Evolutionary conservation across 257 asterid species (phyloP).

Genomic region (Solanum sitiens): DNA sequence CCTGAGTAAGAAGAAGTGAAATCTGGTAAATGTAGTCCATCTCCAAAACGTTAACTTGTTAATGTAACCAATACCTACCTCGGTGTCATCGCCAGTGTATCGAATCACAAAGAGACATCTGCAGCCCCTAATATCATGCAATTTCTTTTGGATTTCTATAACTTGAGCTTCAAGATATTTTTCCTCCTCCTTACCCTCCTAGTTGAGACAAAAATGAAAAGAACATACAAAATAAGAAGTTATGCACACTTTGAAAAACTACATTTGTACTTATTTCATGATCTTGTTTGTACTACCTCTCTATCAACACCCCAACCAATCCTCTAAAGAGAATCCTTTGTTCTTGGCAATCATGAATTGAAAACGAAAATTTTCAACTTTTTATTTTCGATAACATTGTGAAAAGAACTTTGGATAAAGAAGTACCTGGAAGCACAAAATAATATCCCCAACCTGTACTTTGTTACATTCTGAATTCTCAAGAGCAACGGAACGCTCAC

Average conservation of each 20-base stretch:
- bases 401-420: not conserved
- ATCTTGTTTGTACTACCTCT: not conserved
- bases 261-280: not conserved
- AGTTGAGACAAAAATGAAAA: not conserved
- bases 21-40: not conserved
- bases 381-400: not conserved
- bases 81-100: constrained; percentile 48
- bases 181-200: constrained; percentile 70
- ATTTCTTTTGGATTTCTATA: constrained; percentile 48
- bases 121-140: constrained; percentile 94
- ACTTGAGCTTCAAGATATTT: constrained; percentile 76
- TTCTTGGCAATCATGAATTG: not conserved
- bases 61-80: constrained; percentile 28
- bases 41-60: not conserved
- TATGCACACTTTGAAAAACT: not conserved
- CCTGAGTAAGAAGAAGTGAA: constrained; percentile 31
- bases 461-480: constrained; percentile 67
- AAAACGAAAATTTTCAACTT: not conserved
- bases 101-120: constrained; percentile 69
- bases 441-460: constrained; percentile 60
- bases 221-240: not conserved
- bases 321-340: not conserved
- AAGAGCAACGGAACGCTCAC: constrained; percentile 67
- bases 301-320: not conserved
- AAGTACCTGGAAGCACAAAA: constrained; percentile 82